Evolutionary conservation across 2,329 filamentous ascomycete species (phyloP).

Genomic region (Rhynchosporium secalis): DNA sequence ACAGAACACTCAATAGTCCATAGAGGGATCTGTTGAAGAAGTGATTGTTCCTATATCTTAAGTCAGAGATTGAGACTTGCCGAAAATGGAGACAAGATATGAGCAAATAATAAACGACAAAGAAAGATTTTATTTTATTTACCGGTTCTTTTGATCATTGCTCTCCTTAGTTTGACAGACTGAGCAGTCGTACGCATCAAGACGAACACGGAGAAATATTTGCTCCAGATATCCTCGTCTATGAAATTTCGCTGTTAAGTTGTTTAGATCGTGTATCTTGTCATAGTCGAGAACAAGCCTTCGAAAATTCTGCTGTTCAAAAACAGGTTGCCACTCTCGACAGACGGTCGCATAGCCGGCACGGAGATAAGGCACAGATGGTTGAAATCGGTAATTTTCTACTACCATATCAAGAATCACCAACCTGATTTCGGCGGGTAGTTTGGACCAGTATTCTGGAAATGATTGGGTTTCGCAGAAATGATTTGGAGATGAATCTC

Average conservation of each 20-base stretch:
- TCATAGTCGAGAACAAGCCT: slow-evolving; percentile 26
- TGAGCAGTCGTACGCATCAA: slow-evolving; percentile 26
- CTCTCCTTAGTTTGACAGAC: slow-evolving; percentile 25
- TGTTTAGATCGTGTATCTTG: slow-evolving; percentile 18
- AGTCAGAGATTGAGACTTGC: slow-evolving; percentile 21
- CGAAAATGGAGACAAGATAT: slow-evolving; percentile 10
- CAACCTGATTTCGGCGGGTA: slow-evolving; percentile 48
- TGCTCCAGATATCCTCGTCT: slow-evolving; percentile 25
- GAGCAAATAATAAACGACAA: slow-evolving; percentile 9
- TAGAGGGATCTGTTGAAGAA: slow-evolving; percentile 23
- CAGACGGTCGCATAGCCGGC: slow-evolving; percentile 29
- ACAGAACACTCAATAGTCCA: slow-evolving; percentile 22
- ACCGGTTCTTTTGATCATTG: neutral
- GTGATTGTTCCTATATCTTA: slow-evolving; percentile 20
- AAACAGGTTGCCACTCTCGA: slow-evolving; percentile 27
- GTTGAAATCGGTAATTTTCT: slow-evolving; percentile 21
- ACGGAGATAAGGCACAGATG: slow-evolving; percentile 15
- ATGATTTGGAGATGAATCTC: neutral
- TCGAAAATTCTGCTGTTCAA: slow-evolving; percentile 27
- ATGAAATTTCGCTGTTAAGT: slow-evolving; percentile 2
- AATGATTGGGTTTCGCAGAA: slow-evolving; percentile 8
- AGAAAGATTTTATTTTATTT: neutral
- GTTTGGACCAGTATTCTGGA: slow-evolving; percentile 44
- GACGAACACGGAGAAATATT: slow-evolving; percentile 23
- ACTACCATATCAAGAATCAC: slow-evolving; percentile 34